Percentiles rank a stretch among this genome's conserved stretches.
phyloP scores from a whole-genome alignment of 768 basidiomycete species.

The Mycena albidolilacea region DNA sequence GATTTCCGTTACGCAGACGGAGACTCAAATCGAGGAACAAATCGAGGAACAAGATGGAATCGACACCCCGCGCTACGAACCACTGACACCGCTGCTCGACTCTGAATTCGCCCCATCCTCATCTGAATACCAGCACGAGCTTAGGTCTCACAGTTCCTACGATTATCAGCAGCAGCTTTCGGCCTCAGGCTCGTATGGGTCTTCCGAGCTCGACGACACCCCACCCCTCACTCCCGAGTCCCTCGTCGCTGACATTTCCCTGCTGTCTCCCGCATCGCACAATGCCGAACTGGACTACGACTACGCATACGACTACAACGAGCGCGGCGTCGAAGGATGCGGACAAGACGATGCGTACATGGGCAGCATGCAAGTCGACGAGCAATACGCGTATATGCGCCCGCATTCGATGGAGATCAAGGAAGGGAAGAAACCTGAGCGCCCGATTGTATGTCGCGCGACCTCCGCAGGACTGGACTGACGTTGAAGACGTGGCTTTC shows the following conservation, averaged over 20 bases:
- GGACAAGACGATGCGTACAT: conserved; percentile 36
- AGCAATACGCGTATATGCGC: conserved; percentile 25
- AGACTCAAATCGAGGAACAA: conserved; percentile 27
- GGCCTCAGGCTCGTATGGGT: conserved; percentile 26
- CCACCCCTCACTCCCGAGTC: conserved; percentile 41
- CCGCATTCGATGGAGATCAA: conserved; percentile 51
- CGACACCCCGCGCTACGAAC: conserved; percentile 28
- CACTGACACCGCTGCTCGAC: conserved; percentile 24
- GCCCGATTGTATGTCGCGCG: conserved; percentile 43
- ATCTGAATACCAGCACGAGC: conserved; percentile 3
- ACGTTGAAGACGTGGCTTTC: conserved; percentile 16
- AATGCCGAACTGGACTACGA: conserved; percentile 22
- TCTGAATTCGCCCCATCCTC: conserved; percentile 15
- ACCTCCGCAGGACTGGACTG: background rate
- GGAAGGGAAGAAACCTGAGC: conserved; percentile 57
- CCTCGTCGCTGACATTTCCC: conserved; percentile 23
- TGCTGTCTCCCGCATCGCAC: conserved; percentile 18
- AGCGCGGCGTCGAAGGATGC: conserved; percentile 9
- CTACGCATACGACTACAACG: conserved; percentile 21
- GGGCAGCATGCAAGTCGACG: conserved; percentile 11
- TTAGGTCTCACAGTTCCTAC: background rate
- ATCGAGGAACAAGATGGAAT: conserved; percentile 23
- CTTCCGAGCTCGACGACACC: conserved; percentile 37
- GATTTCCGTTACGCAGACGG: conserved; percentile 26
- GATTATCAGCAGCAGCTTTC: conserved; percentile 23